These are phyloP conservation scores for Cnidoscolus chayamansa DNA, from an alignment of 441 rosid genomes.

Conservation along the genomic window DNA sequence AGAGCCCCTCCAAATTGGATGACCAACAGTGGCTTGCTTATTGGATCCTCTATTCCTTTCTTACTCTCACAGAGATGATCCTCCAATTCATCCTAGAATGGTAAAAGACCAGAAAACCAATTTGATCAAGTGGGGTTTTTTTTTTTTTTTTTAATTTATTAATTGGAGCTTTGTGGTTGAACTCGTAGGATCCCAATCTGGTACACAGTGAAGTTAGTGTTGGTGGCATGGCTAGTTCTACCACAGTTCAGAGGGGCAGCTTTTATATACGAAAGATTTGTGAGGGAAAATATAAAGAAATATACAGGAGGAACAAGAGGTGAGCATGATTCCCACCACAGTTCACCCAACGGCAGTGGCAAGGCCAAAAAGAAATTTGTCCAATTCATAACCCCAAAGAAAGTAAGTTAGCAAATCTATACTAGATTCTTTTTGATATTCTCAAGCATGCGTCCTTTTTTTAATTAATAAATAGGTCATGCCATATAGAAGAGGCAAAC, in stretches of 20 bases:
- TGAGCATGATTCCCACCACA: constrained; percentile 4
- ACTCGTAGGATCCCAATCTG: constrained; percentile 70
- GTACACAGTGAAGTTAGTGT: constrained; percentile 59
- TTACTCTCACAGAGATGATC: constrained; percentile 67
- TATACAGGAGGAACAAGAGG: constrained; percentile 18
- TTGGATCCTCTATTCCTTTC: constrained; percentile 80
- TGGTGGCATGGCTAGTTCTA: constrained; percentile 70
- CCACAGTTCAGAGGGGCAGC: constrained; percentile 90
- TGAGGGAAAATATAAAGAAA: constrained; percentile 53
- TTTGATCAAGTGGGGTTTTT: no score
- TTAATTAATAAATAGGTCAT: background rate
- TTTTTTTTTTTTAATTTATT: no score
- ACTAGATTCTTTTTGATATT: no score
- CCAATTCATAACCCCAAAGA: constrained; percentile 39
- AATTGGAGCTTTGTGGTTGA: background rate
- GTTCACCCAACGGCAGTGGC: constrained; percentile 16
- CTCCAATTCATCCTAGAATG: constrained; percentile 66
- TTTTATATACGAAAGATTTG: constrained; percentile 61
- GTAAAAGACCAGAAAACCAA: constrained; percentile 21
- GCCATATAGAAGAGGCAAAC: background rate
- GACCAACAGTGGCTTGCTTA: constrained; percentile 97
- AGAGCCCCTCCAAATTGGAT: constrained; percentile 59
- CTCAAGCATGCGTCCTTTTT: background rate
- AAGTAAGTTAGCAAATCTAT: constrained; percentile 25
- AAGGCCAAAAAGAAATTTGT: constrained; percentile 42